phyloP scores from a whole-genome alignment of 257 asterid genomes.

The Solanum chiquidenum region DNA sequence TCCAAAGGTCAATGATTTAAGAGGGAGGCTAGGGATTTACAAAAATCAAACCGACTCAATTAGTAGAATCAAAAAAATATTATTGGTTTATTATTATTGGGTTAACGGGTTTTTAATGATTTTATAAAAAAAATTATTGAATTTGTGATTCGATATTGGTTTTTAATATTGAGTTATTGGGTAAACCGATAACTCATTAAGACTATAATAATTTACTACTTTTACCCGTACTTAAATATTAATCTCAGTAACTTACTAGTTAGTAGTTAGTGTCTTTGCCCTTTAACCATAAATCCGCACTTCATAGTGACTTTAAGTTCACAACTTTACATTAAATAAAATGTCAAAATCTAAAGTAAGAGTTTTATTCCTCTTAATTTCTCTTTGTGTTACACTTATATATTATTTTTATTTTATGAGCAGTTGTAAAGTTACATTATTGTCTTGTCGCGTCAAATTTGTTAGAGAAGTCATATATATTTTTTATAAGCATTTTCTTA shows the following conservation, averaged over 20 bases:
- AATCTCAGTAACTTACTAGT: not conserved
- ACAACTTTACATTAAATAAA: too few species aligned
- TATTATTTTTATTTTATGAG: not conserved
- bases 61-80: rapidly evolving
- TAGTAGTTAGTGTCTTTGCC: not conserved
- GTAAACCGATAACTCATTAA: too few species aligned
- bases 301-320: too few species aligned
- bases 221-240: too few species aligned
- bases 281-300: not conserved
- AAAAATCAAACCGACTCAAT: too few species aligned
- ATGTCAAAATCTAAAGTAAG: too few species aligned
- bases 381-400: not conserved
- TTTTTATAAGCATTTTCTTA: too few species aligned
- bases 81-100: too few species aligned
- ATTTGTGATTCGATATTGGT: rapidly evolving
- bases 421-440: too few species aligned
- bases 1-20: not conserved
- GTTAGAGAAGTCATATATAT: not conserved
- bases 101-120: not conserved
- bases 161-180: too few species aligned
- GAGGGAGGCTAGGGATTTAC: not conserved
- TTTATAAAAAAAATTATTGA: rapidly evolving
- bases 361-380: too few species aligned
- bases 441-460: too few species aligned
- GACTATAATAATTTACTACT: not conserved